These are phyloP conservation scores for Mucuna pruriens DNA, from an alignment of 306 rosid genomes.

Conservation along the genomic window DNA sequence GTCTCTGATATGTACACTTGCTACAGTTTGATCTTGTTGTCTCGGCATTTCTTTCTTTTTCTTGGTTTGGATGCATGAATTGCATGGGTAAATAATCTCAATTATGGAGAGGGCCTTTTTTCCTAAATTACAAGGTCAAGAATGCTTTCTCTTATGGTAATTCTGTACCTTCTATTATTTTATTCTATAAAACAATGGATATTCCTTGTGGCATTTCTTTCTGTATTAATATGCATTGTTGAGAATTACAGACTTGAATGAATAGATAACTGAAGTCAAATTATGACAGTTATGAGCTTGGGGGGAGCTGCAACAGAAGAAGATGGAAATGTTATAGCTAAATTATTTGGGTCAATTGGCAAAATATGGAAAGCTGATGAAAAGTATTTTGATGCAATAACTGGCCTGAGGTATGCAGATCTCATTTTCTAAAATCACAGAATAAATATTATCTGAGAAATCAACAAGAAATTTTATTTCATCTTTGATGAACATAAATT, in stretches of 20 bases:
- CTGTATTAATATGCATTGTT: slow-evolving; percentile 24
- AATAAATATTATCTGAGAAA: slow-evolving; percentile 8
- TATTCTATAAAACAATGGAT: slow-evolving; percentile 20
- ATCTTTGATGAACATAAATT: slow-evolving; percentile 4
- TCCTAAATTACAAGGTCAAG: slow-evolving; percentile 21
- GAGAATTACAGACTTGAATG: slow-evolving; percentile 23
- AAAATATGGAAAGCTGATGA: slow-evolving; percentile 91
- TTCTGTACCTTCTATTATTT: slow-evolving; percentile 19
- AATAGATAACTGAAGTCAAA: slow-evolving; percentile 33
- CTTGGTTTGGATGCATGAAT: slow-evolving; percentile 3
- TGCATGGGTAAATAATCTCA: slow-evolving; percentile 23
- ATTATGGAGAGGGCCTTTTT: slow-evolving; percentile 16
- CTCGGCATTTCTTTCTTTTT: not conserved
- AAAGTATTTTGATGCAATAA: slow-evolving; percentile 85
- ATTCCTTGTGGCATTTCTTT: slow-evolving; percentile 26
- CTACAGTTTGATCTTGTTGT: slow-evolving; percentile 25
- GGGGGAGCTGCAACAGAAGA: slow-evolving; percentile 84
- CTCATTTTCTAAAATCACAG: slow-evolving; percentile 5
- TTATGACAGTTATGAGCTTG: slow-evolving; percentile 76
- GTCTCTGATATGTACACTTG: slow-evolving; percentile 23
- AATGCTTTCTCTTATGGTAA: slow-evolving; percentile 30
- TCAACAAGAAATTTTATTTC: slow-evolving; percentile 1
- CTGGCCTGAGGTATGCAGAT: slow-evolving; percentile 81
- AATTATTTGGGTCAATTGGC: slow-evolving; percentile 89
- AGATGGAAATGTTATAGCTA: slow-evolving; percentile 70